Evolutionary conservation across 225 moss, liverwort and hornwort species (phyloP), one percentile per base, ranked within the genome.

Genomic region (Ulota crispa): DNA sequence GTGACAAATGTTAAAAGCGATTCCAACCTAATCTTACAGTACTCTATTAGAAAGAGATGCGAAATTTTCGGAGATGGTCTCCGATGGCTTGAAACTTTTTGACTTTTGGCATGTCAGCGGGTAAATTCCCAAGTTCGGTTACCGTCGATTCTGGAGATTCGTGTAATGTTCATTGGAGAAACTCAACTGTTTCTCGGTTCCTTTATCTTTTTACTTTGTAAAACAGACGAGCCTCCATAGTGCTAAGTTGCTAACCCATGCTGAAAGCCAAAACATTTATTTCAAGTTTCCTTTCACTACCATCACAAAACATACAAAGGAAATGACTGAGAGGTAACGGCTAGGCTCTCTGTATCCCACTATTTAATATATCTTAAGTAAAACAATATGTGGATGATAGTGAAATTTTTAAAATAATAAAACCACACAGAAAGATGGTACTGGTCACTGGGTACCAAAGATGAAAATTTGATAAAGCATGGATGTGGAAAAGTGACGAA

Each of bases 71-170:
- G 32, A 34, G 37, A 3, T 32, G 68, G 68, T 83, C 27, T 71
- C 1, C 13, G 21, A 18, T 8, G 54, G 19, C 20, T 18, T n/a
- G 56, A 42, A 60, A 59, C 14, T 26, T 3, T 2, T 55, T 72
- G 80, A 80, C 80, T 76, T 80, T n/a, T 0, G 7, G 32, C 32
- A 83, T 24, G 83, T 80, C 77, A 73, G 68, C 68, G 34, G 34
- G 68, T 53, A 61, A 67, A 61, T 54, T 4, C 13, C 54, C 26
- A 61, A 41, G 72, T 80, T 41, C 32, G 23, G 67, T 61, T 54
- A 28, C 80, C 83, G 68, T 77, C 45, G 83, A 83, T 86, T 32
- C 72, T 80, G 83, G 79, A 83, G 61, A 68, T 65, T 28, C 4
- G n/a, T 56, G 54, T 55, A 62, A 14, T 14, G 24, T 47, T 14